phyloP scores from a whole-genome alignment of 2,329 filamentous ascomycete genomes.

The Beauveria scarabaeidicola region DNA sequence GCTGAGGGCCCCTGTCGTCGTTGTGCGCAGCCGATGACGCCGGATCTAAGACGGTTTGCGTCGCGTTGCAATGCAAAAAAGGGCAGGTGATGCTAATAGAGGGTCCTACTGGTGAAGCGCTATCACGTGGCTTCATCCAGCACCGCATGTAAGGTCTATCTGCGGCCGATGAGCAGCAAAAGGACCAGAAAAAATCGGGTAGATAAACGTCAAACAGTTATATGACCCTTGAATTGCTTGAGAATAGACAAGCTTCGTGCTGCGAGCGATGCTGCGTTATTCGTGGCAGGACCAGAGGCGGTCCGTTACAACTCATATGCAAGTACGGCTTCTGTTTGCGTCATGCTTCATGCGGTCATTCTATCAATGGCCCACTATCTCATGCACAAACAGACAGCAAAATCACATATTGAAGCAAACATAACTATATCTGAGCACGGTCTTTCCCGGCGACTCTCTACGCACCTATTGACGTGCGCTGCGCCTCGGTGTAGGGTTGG shows the following conservation, averaged over 20 bases:
- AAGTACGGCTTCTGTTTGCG: neutral
- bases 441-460: neutral
- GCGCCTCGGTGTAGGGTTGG: neutral
- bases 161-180: neutral
- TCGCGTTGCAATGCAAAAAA: slow-evolving; percentile 11
- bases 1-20: slow-evolving; percentile 17
- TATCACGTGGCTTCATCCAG: slow-evolving; percentile 14
- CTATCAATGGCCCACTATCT: neutral
- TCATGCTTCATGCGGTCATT: neutral
- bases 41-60: slow-evolving; percentile 25
- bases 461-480: neutral
- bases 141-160: no score
- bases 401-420: no score
- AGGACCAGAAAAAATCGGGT: neutral
- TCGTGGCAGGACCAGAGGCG: neutral
- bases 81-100: neutral
- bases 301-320: neutral
- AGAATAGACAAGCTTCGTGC: neutral
- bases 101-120: neutral
- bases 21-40: slow-evolving; percentile 22
- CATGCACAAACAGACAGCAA: neutral
- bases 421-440: neutral
- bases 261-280: neutral
- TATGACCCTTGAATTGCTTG: neutral
- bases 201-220: neutral